Evolutionary conservation across 148 eudicot species (phyloP).

Genomic region (Silene uniflora): DNA sequence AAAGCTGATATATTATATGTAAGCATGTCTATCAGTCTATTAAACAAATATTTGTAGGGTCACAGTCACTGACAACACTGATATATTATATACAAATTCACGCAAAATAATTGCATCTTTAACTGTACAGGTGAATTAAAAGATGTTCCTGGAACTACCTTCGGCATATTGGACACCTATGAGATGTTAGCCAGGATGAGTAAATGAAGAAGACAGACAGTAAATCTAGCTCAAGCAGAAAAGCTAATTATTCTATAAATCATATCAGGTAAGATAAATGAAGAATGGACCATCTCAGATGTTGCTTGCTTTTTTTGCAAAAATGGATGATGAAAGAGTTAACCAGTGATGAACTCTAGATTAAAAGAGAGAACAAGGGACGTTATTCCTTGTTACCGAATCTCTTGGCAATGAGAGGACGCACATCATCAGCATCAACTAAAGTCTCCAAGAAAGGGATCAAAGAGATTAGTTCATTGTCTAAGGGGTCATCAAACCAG

Average conservation of each 20-base stretch:
- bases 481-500: slow-evolving; percentile 98
- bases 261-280: slow-evolving; percentile 25
- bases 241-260: slow-evolving; percentile 28
- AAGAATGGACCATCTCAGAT: slow-evolving; percentile 33
- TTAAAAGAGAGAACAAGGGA: slow-evolving; percentile 55
- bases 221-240: slow-evolving; percentile 31
- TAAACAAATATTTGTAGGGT: background rate
- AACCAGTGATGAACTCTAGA: slow-evolving; percentile 39
- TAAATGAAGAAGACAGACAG: slow-evolving; percentile 24
- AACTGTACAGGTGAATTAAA: slow-evolving; percentile 36
- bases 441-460: slow-evolving; percentile 90
- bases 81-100: slow-evolving; percentile 33
- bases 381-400: slow-evolving; percentile 95
- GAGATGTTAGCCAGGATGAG: slow-evolving; percentile 31
- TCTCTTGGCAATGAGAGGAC: slow-evolving; percentile 87
- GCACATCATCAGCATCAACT: slow-evolving; percentile 86
- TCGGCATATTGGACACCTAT: slow-evolving; percentile 22
- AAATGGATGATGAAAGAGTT: slow-evolving; percentile 34
- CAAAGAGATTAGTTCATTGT: slow-evolving; percentile 67
- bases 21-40: background rate
- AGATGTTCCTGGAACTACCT: slow-evolving; percentile 34
- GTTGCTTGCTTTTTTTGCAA: slow-evolving; percentile 38
- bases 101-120: slow-evolving; percentile 33
- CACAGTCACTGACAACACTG: slow-evolving; percentile 18
- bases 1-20: background rate